phyloP scores from a whole-genome alignment of 495 filamentous ascomycete genomes.

The Neurospora sp. region DNA sequence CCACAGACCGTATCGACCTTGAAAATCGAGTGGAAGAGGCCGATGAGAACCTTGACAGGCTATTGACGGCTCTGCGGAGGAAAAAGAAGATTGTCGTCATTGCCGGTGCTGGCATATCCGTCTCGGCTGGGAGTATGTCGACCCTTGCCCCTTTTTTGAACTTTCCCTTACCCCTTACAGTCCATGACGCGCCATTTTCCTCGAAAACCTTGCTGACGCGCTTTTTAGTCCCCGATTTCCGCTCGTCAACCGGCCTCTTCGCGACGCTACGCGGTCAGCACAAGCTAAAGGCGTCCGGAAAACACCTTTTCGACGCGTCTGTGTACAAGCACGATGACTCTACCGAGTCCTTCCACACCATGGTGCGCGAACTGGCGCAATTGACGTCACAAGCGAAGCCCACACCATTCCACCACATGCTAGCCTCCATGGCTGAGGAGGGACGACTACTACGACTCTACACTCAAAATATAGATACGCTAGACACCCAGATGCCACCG shows the following conservation, averaged over 20 bases:
- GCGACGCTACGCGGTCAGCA: slow-evolving; percentile 71
- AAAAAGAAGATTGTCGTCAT: slow-evolving; percentile 95
- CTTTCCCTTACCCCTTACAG: not conserved
- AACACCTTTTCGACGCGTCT: slow-evolving; percentile 92
- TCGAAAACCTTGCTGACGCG: slow-evolving; percentile 12
- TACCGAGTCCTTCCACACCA: slow-evolving; percentile 83
- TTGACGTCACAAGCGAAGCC: slow-evolving; percentile 65
- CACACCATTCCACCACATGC: slow-evolving; percentile 85
- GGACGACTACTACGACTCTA: slow-evolving; percentile 87
- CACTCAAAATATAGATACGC: slow-evolving; percentile 90
- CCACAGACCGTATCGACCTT: slow-evolving; percentile 67
- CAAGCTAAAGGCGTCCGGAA: slow-evolving; percentile 85
- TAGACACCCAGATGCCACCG: slow-evolving; percentile 77
- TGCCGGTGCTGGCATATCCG: slow-evolving; percentile 92
- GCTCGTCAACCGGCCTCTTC: slow-evolving; percentile 82
- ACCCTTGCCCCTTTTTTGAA: slow-evolving; percentile 1
- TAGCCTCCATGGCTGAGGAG: slow-evolving; percentile 82
- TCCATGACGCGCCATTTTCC: not conserved
- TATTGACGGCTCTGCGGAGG: slow-evolving; percentile 68
- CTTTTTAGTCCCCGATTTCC: slow-evolving; percentile 82
- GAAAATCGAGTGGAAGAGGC: slow-evolving; percentile 37
- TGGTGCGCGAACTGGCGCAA: slow-evolving; percentile 81
- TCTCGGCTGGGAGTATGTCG: slow-evolving; percentile 84
- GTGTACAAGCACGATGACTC: slow-evolving; percentile 86
- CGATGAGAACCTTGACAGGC: slow-evolving; percentile 47